A percentile compares a stretch with the other conserved stretches of the same genome.
Evolutionary conservation across 164 flowering plant genomes (phyloP).

Genomic region (Umbellularia californica): DNA sequence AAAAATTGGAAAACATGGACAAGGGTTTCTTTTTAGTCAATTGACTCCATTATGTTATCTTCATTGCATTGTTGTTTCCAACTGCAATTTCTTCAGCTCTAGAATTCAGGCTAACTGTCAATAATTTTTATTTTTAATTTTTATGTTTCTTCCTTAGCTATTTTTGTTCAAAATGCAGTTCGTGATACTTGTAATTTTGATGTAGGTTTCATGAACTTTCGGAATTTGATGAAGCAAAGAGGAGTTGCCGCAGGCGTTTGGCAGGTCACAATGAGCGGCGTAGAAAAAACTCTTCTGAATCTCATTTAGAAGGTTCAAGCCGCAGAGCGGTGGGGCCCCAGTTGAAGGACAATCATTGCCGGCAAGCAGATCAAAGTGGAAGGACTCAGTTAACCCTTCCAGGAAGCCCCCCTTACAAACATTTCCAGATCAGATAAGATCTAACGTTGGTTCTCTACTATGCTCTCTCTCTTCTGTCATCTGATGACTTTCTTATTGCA

Average conservation of each 20-base stretch:
- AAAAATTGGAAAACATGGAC: too few relatives aligned
- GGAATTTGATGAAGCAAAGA: slow-evolving; percentile 80
- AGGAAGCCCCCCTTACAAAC: slow-evolving; percentile 20
- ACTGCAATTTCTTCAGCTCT: background rate
- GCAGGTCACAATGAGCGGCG: slow-evolving; percentile 93
- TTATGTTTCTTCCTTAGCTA: background rate
- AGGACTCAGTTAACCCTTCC: slow-evolving; percentile 16
- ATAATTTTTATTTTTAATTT: background rate
- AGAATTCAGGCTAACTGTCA: background rate
- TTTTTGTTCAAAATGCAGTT: background rate
- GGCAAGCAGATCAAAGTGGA: slow-evolving; percentile 26
- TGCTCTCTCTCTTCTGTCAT: slow-evolving; percentile 98
- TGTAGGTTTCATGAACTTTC: slow-evolving; percentile 77
- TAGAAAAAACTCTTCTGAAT: slow-evolving; percentile 52
- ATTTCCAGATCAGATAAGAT: slow-evolving; percentile 38
- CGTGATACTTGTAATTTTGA: background rate
- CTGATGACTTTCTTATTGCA: slow-evolving; percentile 11
- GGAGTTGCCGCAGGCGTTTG: slow-evolving; percentile 83
- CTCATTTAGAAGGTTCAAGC: slow-evolving; percentile 39
- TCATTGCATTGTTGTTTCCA: too few relatives aligned
- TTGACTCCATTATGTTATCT: too few relatives aligned
- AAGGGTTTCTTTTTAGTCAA: too few relatives aligned
- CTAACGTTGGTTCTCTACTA: slow-evolving; percentile 13
- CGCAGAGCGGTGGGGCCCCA: slow-evolving; percentile 16
- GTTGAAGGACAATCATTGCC: slow-evolving; percentile 30